Evolutionary conservation across 202 grass and related monocot species (phyloP).

Genomic region (Setaria italica): DNA sequence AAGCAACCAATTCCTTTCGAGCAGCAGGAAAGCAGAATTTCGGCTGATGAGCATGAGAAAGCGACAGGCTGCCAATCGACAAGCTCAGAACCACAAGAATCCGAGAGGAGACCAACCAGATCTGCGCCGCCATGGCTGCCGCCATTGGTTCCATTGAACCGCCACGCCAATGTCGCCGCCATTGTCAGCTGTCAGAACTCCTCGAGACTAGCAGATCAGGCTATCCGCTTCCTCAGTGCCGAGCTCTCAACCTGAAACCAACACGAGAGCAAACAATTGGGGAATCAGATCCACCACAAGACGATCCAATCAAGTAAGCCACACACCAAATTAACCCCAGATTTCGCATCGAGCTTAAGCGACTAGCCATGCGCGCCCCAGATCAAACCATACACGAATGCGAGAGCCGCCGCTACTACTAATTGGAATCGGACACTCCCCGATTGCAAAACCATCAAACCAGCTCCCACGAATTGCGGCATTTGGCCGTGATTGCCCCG

Average conservation of each 20-base stretch:
- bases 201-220: slow-evolving; percentile 45
- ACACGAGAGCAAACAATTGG: slow-evolving; percentile 16
- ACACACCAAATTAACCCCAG: background rate
- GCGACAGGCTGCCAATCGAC: slow-evolving; percentile 19
- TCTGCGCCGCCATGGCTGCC: slow-evolving; percentile 65
- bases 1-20: slow-evolving; percentile 15
- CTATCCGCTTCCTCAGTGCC: slow-evolving; percentile 34
- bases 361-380: slow-evolving; percentile 4
- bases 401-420: background rate
- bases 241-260: slow-evolving; percentile 62
- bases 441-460: background rate
- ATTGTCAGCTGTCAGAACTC: slow-evolving; percentile 50
- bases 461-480: background rate
- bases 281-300: slow-evolving; percentile 50
- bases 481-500: slow-evolving; percentile 15
- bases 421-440: slow-evolving; percentile 15
- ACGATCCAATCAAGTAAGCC: background rate
- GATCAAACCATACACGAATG: slow-evolving; percentile 36
- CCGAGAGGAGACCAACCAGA: slow-evolving; percentile 69
- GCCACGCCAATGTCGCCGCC: slow-evolving; percentile 84
- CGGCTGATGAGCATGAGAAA: slow-evolving; percentile 26
- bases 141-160: slow-evolving; percentile 82
- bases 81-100: slow-evolving; percentile 38
- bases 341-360: background rate
- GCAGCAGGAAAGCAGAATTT: slow-evolving; percentile 25